phyloP scores from a whole-genome alignment of 208 protist species.

The Crithidia sp. region DNA sequence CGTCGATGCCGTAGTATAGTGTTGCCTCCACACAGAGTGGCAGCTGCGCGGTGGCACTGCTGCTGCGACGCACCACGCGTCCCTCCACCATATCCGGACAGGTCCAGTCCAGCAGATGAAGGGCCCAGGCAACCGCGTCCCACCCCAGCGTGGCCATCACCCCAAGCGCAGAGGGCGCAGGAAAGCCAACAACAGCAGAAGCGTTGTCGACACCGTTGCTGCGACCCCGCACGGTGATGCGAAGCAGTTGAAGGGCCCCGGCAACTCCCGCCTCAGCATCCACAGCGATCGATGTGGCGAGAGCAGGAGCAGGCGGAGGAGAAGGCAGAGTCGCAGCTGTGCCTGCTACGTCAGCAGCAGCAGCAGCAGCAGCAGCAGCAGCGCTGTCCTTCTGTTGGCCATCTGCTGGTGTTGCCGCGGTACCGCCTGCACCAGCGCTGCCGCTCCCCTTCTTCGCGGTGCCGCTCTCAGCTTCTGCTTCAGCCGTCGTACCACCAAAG shows the following conservation, averaged over 20 bases:
- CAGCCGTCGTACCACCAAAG: slow-evolving; percentile 9
- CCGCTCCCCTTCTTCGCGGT: background rate
- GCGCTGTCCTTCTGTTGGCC: background rate
- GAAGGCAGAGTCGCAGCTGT: too few relatives aligned
- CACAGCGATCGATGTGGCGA: slow-evolving; percentile 25
- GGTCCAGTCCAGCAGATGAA: slow-evolving; percentile 37
- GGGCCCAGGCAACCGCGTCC: slow-evolving; percentile 32
- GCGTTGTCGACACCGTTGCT: background rate
- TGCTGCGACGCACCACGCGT: slow-evolving; percentile 25
- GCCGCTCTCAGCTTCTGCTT: slow-evolving; percentile 3
- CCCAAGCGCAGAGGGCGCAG: background rate
- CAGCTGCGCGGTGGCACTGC: background rate
- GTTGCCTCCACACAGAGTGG: slow-evolving; percentile 29
- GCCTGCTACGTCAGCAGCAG: too few relatives aligned
- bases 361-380: background rate
- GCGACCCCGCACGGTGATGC: slow-evolving; percentile 18
- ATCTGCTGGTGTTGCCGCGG: background rate
- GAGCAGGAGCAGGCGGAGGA: background rate
- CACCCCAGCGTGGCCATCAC: slow-evolving; percentile 36
- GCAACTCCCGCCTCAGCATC: slow-evolving; percentile 5
- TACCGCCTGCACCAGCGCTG: background rate
- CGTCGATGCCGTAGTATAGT: slow-evolving; percentile 35
- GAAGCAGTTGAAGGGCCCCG: slow-evolving; percentile 13
- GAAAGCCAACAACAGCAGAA: background rate
- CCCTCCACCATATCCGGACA: slow-evolving; percentile 37